Conservation (phyloP, 495 filamentous ascomycete genomes). For the Cercophora samala region DNA sequence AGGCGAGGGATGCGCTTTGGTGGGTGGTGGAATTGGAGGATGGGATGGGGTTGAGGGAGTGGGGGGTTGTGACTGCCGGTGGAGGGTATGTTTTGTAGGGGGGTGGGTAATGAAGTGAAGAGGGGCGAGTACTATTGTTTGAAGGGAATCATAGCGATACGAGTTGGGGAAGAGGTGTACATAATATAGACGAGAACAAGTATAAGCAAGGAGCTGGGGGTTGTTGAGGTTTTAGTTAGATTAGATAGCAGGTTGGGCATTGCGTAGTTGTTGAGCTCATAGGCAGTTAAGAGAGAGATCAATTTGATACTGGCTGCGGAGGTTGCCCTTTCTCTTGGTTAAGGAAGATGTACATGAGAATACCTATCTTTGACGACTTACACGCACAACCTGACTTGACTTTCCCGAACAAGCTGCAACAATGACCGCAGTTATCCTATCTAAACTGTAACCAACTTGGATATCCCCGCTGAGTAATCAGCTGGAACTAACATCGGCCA, state of each 20-base stretch:
- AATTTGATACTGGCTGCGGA: too few species aligned
- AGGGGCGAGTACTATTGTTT: not conserved
- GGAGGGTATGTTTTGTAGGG: slow-evolving; percentile 57
- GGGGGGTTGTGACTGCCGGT: slow-evolving; percentile 52
- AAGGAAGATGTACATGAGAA: too few species aligned
- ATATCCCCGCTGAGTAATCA: too few species aligned
- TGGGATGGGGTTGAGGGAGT: slow-evolving; percentile 56
- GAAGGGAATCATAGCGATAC: not conserved
- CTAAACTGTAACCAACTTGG: too few species aligned
- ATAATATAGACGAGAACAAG: not conserved
- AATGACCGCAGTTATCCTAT: too few species aligned
- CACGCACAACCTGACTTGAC: too few species aligned
- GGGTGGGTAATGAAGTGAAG: not conserved
- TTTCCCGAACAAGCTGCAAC: too few species aligned
- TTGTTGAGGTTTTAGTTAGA: not conserved
- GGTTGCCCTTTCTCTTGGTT: too few species aligned
- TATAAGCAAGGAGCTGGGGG: not conserved
- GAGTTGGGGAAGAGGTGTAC: not conserved
- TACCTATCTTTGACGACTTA: too few species aligned
- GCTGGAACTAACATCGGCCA: too few species aligned
- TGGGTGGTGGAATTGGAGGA: slow-evolving; percentile 76
- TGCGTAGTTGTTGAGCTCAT: not conserved
- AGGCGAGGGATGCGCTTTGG: slow-evolving; percentile 74
- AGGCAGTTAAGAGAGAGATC: too few species aligned
- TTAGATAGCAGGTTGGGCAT: not conserved